Conservation (phyloP, 495 filamentous ascomycete genomes). For the Penicillium ochrochloron region DNA sequence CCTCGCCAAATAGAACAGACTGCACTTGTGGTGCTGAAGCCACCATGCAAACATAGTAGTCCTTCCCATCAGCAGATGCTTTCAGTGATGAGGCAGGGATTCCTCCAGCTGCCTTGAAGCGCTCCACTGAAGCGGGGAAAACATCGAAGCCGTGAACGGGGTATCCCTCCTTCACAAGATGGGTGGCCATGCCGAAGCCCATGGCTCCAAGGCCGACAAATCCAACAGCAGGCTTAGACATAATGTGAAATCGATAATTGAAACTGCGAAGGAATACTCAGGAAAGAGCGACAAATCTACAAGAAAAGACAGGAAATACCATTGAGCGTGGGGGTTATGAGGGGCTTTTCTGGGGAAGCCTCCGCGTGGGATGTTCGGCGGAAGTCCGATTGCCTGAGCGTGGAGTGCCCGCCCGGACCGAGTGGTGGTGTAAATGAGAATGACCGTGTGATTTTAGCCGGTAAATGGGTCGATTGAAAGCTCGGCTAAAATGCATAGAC, state of each 20-base stretch:
- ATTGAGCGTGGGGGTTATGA: conserved; percentile 21
- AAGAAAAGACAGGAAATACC: not conserved
- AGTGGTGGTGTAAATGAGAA: not conserved
- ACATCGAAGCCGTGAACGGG: conserved; percentile 77
- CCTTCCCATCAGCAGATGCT: conserved; percentile 63
- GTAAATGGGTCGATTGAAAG: not conserved
- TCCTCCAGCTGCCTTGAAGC: conserved; percentile 69
- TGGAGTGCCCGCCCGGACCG: not conserved
- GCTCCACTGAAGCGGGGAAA: conserved; percentile 71
- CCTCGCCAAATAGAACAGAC: conserved; percentile 65
- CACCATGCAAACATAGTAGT: conserved; percentile 78
- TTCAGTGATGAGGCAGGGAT: conserved; percentile 62
- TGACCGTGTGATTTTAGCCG: not conserved
- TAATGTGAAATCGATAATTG: conserved; percentile 6
- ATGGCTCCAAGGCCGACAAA: conserved; percentile 89
- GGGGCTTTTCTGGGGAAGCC: conserved; percentile 22
- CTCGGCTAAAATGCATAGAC: not conserved
- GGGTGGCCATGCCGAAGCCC: conserved; percentile 85
- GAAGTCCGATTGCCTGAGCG: conserved; percentile 23
- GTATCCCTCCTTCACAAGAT: conserved; percentile 72
- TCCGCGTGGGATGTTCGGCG: conserved; percentile 25
- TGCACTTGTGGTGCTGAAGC: conserved; percentile 74
- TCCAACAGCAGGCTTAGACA: conserved; percentile 60
- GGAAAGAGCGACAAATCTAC: conserved; percentile 8
- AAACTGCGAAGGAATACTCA: not conserved